Conservation (phyloP, 176 grass and related monocot genomes). For the Triticum timopheevii region DNA sequence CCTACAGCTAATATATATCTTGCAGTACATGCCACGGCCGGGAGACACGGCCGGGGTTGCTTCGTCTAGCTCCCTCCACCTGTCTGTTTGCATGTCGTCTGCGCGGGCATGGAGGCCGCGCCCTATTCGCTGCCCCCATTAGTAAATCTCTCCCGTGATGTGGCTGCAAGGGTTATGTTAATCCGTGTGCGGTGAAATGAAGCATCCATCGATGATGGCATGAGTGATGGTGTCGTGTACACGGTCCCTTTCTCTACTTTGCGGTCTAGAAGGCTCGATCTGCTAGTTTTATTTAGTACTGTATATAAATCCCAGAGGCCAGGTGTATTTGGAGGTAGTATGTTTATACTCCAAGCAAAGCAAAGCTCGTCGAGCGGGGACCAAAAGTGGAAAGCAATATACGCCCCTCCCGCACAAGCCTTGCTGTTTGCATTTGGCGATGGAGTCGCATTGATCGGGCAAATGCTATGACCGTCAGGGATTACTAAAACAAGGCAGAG, state of each 20-base stretch:
- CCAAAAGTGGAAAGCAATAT: conserved; percentile 53
- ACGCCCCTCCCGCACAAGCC: conserved; percentile 18
- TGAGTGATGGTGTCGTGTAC: not conserved
- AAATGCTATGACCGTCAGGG: conserved; percentile 4
- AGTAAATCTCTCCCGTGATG: not conserved
- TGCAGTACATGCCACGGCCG: conserved; percentile 34
- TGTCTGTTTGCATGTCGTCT: conserved; percentile 23
- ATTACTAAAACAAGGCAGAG: not conserved
- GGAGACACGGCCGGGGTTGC: not conserved
- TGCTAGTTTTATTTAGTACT: not conserved
- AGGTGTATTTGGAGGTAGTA: conserved; percentile 24
- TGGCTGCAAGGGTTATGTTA: conserved; percentile 24
- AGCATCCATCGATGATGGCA: conserved; percentile 14
- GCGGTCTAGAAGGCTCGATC: conserved; percentile 31
- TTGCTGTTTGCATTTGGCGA: not conserved
- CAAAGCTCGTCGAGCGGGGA: not conserved
- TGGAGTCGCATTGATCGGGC: not conserved
- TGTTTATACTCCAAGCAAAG: conserved; percentile 50
- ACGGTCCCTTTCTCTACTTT: conserved; percentile 26
- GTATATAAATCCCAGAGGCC: not conserved
- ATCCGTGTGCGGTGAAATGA: conserved; percentile 39
- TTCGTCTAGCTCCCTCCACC: not conserved
- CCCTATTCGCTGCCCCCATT: conserved; percentile 7
- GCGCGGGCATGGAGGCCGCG: conserved; percentile 14
- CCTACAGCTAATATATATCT: not conserved